Conservation (phyloP, 176 grass and related monocot species). For the Oryza punctata region DNA sequence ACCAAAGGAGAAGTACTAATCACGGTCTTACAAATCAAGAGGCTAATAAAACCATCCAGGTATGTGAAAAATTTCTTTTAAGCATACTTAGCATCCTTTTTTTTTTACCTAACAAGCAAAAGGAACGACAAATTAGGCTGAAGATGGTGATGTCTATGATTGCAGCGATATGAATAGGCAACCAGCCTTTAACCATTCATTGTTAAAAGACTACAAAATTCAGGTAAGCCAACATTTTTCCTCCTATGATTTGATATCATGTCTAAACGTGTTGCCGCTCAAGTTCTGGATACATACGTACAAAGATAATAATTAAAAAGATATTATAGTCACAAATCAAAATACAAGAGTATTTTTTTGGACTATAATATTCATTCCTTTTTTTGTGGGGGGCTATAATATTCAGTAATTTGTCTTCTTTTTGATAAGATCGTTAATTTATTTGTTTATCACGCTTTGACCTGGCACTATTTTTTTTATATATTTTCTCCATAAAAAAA, state of each 20-base stretch:
- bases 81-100: too few species aligned
- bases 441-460: not conserved
- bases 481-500: not conserved
- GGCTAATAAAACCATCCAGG: too few species aligned
- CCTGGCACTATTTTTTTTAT: not conserved
- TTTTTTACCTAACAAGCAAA: too few species aligned
- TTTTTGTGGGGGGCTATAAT: not conserved
- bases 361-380: not conserved
- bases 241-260: too few species aligned
- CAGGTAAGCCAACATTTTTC: not conserved
- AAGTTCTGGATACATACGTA: too few species aligned
- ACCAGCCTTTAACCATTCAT: not conserved
- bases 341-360: not conserved
- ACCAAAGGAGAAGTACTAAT: too few species aligned
- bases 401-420: too few species aligned
- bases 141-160: not conserved
- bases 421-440: not conserved
- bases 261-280: too few species aligned
- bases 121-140: not conserved
- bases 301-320: not conserved
- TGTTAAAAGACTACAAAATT: not conserved
- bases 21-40: too few species aligned
- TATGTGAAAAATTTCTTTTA: too few species aligned
- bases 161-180: constrained; percentile 4
- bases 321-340: not conserved